Evolutionary conservation across 345 rosid genomes (phyloP).

Genomic region (Sisymbrium altissimum): DNA sequence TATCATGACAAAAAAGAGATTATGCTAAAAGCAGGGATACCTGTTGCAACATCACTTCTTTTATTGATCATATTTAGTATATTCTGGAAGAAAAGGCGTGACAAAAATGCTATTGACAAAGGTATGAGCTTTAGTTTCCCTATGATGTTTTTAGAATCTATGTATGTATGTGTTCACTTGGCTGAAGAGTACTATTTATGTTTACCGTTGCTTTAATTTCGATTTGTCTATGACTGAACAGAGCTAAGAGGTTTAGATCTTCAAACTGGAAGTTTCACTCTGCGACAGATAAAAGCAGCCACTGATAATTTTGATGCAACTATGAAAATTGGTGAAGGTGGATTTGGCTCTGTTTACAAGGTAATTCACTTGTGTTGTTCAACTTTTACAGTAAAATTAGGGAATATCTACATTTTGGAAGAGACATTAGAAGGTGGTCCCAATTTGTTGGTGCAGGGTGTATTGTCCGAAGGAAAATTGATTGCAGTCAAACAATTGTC

Average conservation of each 20-base stretch:
- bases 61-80: slow-evolving; percentile 35
- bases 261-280: slow-evolving; percentile 60
- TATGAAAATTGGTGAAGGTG: slow-evolving; percentile 76
- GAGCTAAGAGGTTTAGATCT: slow-evolving; percentile 62
- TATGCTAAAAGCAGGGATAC: slow-evolving; percentile 31
- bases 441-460: slow-evolving; percentile 45
- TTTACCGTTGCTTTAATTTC: neutral
- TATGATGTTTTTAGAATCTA: neutral
- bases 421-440: neutral
- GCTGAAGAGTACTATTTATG: neutral
- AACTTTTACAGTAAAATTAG: neutral
- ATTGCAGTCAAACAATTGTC: slow-evolving; percentile 77
- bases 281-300: slow-evolving; percentile 66
- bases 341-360: slow-evolving; percentile 74
- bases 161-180: neutral
- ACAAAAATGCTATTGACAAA: slow-evolving; percentile 47
- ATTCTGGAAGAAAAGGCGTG: slow-evolving; percentile 50
- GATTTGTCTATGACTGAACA: slow-evolving; percentile 28
- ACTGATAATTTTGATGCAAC: slow-evolving; percentile 56
- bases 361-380: slow-evolving; percentile 27
- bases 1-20: slow-evolving; percentile 27
- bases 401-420: neutral
- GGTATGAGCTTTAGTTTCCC: slow-evolving; percentile 40
- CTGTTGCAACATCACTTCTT: slow-evolving; percentile 38
- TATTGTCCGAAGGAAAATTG: slow-evolving; percentile 58